Evolutionary conservation across 192 early-diverging fungal genomes (phyloP), one percentile per base, ranked within the genome.

Genomic region (Rhizophagus prolifer): DNA sequence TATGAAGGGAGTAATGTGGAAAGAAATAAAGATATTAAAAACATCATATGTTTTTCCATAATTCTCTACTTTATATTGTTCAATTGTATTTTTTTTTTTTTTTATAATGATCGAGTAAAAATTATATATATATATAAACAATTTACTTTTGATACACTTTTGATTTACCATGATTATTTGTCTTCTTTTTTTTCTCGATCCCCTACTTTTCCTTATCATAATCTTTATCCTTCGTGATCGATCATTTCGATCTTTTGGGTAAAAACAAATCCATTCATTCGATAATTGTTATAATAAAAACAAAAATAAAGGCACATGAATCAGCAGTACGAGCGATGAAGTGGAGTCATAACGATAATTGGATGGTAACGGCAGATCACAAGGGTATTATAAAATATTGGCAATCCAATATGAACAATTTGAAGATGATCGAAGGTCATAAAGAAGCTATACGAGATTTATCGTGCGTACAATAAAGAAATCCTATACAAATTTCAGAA

Each of bases 331-430:
- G 96, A 54, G 86, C 91, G 28, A 97, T 99, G 97, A 88, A 92
- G 68, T 99, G 97, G 97, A 94, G 93, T 26, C 96, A 95, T 79
- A 94, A 97, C 75, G 93, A 93, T 50, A 93, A 95, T 64, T 99
- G 95, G 94, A 91, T 99, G 87, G 91, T 99, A 4, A 95, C 91
- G 19, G 95, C 92, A 5, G 97, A 97, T 79, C 92, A 96, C 69
- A 86, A 88, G 34, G 97, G 97, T 36, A 83, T 92, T 21, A 94
- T 99, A 74, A 99, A 99, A 81, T 99, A 98, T 81, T 99, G 96
- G 96, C 94, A 96, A 83, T 92, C 92, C 34, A 98, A 97, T 76
- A 91, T 99, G 90, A 95, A 93, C 80, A 94, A 97, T 77, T 82
- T 99, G 28, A 95, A 98, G 72, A 88, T 90, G 58, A 89, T 97